Evolutionary conservation across 2,329 filamentous ascomycete species (phyloP), one percentile per base, ranked within the genome.

Genomic region (Proliferodiscus dingleyae): DNA sequence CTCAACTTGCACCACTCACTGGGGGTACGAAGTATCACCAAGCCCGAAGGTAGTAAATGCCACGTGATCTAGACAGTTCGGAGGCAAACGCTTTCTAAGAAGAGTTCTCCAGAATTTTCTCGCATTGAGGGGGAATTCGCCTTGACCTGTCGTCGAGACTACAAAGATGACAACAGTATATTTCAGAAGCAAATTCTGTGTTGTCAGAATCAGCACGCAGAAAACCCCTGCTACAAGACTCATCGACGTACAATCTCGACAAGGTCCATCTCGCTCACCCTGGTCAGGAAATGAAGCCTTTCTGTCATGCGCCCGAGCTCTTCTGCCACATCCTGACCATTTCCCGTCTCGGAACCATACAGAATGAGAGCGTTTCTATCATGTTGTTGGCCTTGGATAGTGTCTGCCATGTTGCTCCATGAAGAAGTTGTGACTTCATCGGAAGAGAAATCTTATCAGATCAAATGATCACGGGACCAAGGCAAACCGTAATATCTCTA

Each of bases 321-420:
- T 60, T 89, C 83, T 16, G 93, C 91, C 52, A 91, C 80, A 67
- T 97, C 91, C 66, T 95, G 87, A 44, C 89, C 85, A 62, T 93
- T 96, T 46, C 93, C 93, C 18, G 90, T 97, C 71, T 98, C 93
- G 30, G 91, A 94, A 45, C 89, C 93, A 68, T 95, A 98, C 26
- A 95, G 75, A 47, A 98, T 75, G 55, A 95, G 77, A 41, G 77
- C 80, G 33, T 70, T 75, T 56, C 76, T 58, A 37, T 60, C 57
- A 54, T 61, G 59, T 23, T 43, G 53, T 37, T 59, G 57, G 18
- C 53, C 55, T 29, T 43, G 43, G 11, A 47, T 30, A 29, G 38
- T 37, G 21, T 51, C 41, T 18, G 52, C 40, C 54, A 59, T 58
- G 32, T 43, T 52, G 40, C 29, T 15, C 7, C n/a, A n/a, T n/a